These are phyloP conservation scores for Clathrus columnatus DNA, from an alignment of 768 basidiomycete species.

Conservation along the genomic window DNA sequence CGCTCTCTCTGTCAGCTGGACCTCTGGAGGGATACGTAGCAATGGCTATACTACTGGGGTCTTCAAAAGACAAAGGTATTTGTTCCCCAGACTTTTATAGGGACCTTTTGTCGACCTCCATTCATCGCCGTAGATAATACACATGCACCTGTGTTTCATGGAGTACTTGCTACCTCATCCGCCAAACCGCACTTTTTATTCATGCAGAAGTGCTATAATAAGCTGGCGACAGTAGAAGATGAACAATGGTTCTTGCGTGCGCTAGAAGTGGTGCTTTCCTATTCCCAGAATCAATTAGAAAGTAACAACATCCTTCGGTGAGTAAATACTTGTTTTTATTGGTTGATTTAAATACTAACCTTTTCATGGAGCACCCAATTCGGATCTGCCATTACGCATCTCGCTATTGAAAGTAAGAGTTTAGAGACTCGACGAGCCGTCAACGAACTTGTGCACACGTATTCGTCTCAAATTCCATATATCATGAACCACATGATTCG, in stretches of 20 bases:
- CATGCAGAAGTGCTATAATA: conserved; percentile 82
- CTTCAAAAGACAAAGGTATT: conserved; percentile 16
- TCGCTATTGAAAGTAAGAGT: conserved; percentile 52
- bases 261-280: conserved; percentile 38
- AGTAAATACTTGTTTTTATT: conserved; percentile 14
- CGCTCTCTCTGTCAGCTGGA: conserved; percentile 49
- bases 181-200: conserved; percentile 80
- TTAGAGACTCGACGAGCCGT: conserved; percentile 44
- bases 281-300: conserved; percentile 39
- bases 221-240: conserved; percentile 50
- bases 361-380: conserved; percentile 41
- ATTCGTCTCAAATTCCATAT: conserved; percentile 34
- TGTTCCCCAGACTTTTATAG: background rate
- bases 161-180: conserved; percentile 24
- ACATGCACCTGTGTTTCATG: background rate
- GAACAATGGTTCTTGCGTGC: conserved; percentile 73
- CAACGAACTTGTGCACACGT: conserved; percentile 31
- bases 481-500: conserved; percentile 45
- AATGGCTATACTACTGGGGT: conserved; percentile 56
- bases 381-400: conserved; percentile 59
- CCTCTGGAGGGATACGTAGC: conserved; percentile 85
- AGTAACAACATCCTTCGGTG: conserved; percentile 53
- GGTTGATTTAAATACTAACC: background rate
- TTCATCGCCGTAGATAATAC: background rate
- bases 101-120: background rate